Evolutionary conservation across 352 stramenopile species (phyloP).

Genomic region (Globisporangium apiculatum): DNA sequence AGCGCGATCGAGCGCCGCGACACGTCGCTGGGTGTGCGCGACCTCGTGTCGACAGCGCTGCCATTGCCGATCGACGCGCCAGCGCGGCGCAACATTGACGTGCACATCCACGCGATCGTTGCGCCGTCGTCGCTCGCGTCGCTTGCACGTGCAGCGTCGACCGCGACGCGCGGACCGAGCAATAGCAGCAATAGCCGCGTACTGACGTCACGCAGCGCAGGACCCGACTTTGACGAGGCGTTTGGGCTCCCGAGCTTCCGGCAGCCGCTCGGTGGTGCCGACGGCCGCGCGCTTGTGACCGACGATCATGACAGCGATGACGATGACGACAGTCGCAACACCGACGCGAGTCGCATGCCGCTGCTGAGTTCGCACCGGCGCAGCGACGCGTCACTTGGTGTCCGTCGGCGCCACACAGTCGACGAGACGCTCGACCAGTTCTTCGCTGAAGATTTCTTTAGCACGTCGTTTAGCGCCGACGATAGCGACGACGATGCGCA

Average conservation of each 20-base stretch:
- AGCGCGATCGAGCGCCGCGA: constrained; percentile 30
- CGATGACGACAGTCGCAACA: constrained; percentile 18
- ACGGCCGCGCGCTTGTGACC: constrained; percentile 20
- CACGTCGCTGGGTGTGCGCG: constrained; percentile 43
- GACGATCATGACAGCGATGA: constrained; percentile 20
- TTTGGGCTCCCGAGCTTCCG: constrained; percentile 30
- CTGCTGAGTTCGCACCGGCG: constrained; percentile 41
- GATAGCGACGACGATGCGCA: constrained; percentile 20
- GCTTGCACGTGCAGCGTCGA: constrained; percentile 23
- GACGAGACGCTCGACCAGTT: constrained; percentile 38
- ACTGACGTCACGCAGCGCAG: not conserved
- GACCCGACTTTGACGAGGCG: constrained; percentile 26
- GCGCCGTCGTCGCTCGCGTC: constrained; percentile 63
- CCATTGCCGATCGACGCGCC: constrained; percentile 20
- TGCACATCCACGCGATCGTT: constrained; percentile 85
- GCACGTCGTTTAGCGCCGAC: constrained; percentile 33
- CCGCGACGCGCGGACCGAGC: constrained; percentile 12
- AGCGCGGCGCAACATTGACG: constrained; percentile 66
- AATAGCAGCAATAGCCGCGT: constrained; percentile 9
- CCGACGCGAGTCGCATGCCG: constrained; percentile 51
- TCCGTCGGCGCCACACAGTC: constrained; percentile 21
- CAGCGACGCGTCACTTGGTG: constrained; percentile 6
- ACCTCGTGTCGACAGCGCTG: constrained; percentile 48
- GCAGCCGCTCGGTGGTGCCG: constrained; percentile 15
- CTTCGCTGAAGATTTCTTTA: constrained; percentile 62